Evolutionary conservation across 345 rosid species (phyloP), one percentile per base, ranked within the genome.

Genomic region (Salix caprea): DNA sequence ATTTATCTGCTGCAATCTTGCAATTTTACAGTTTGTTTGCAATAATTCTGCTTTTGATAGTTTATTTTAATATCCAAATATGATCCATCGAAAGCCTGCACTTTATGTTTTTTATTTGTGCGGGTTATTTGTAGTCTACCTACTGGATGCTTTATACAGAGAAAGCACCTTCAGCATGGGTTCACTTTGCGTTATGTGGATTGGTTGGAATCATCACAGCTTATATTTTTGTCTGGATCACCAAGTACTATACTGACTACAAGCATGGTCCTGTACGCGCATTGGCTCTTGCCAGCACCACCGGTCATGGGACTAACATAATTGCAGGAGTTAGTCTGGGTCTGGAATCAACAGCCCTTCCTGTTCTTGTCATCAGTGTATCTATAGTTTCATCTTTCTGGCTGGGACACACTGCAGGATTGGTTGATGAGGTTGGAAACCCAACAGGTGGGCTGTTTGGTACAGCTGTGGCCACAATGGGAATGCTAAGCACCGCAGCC

Each of bases 271-370:
- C 99, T 65, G 98, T 94, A 26, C 94, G 97, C 28, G 72, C 88
- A 4, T 86, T 96, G 86, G 99, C 99, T 72, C 97, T 96, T 76
- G 85, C 99, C 50, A 96, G 99, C 88, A 87, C 99, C 72, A 91
- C 98, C 0, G 98, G 99, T 72, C 99, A 96, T 82, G 99, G 99
- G 77, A 96, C 98, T 77, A 96, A 96, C 85, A 94, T 94, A 61
- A 96, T 96, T 77, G 99, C 99, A 44, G 99, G 99, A 76, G 91
- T 96, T 72, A 96, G 98, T 88, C 88, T 96, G 92, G 99, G 99
- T 69, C 86, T 96, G 83, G 99, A 96, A 87, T 90, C 99, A 46
- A 96, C 99, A 7, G 99, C 97, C 18, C 94, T 93, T 84, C 97
- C 99, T 69, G 99, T 95, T 81, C 89, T 95, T 80, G 95, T 87